A percentile compares a stretch with the other conserved stretches of the same genome.
These are phyloP conservation scores for Fusarium buxicola DNA, from an alignment of 2,329 filamentous ascomycete genomes.

Conservation along the genomic window DNA sequence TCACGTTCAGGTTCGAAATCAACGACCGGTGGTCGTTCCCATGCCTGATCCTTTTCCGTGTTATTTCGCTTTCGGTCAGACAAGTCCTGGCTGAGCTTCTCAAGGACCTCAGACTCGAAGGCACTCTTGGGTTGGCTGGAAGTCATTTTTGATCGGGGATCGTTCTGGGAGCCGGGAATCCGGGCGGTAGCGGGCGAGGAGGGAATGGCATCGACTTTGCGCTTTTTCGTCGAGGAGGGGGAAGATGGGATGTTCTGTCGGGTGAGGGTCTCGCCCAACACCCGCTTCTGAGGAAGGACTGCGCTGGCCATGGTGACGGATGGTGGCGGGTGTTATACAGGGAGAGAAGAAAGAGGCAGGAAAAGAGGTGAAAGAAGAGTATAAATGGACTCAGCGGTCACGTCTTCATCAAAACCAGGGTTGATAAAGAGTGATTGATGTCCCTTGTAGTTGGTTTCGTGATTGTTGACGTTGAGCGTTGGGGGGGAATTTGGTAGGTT, in stretches of 20 bases:
- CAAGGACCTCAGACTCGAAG: constrained; percentile 93
- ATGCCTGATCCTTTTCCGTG: constrained; percentile 92
- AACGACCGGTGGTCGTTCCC: constrained; percentile 73
- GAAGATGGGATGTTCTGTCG: constrained; percentile 71
- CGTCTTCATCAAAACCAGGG: constrained; percentile 27
- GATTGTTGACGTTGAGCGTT: constrained; percentile 37
- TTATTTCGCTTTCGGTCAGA: constrained; percentile 86
- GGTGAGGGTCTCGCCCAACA: constrained; percentile 75
- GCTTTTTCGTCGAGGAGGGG: constrained; percentile 76
- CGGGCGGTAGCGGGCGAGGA: constrained; percentile 66
- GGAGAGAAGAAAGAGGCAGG: constrained; percentile 5
- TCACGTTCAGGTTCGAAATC: constrained; percentile 69
- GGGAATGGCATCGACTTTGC: constrained; percentile 76
- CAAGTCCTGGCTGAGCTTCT: constrained; percentile 96
- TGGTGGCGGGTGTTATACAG: constrained; percentile 25
- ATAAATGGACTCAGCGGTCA: constrained; percentile 2
- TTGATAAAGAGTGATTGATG: constrained; percentile 11
- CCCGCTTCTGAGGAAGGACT: constrained; percentile 76
- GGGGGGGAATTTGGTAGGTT: constrained; percentile 29
- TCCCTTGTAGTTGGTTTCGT: constrained; percentile 12
- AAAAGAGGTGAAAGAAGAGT: constrained; percentile 3
- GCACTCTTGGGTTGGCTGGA: constrained; percentile 88
- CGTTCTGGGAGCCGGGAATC: constrained; percentile 72
- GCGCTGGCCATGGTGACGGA: constrained; percentile 59
- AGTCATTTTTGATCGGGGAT: constrained; percentile 68